Evolutionary conservation across 1,284 basidiomycete species (phyloP), one percentile per base, ranked within the genome.

Genomic region (Puccinia polysora): DNA sequence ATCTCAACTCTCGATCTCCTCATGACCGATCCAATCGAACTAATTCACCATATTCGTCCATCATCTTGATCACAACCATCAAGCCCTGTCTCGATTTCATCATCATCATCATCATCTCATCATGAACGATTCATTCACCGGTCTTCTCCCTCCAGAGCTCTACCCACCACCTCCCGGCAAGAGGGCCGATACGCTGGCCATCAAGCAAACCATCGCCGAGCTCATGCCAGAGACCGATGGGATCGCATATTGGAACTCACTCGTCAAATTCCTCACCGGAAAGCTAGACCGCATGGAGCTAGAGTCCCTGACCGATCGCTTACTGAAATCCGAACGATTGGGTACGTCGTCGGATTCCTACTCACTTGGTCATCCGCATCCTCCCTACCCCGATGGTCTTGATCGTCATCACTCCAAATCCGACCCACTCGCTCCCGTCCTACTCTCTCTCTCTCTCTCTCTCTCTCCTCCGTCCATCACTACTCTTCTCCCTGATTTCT

Each of bases 241-340:
- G 0, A 34, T 58, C 10, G 75, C 75, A 38, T 82, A 82, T 77
- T 82, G 81, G 81, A 64, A 75, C 34, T 77, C 78, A 1, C 76
- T 82, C 15, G 74, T 77, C 1, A 78, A 77, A 20, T 81, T 82
- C 73, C 74, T 80, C 74, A 78, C 76, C 8, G 81, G 79, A 8
- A 76, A 78, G 63, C 79, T 81, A 56, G 79, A 79, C 62, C 75
- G 81, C 1, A 65, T 72, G 5, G 81, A 82, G 73, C 80, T 82
- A 65, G 80, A 81, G 28, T 14, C 28, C 8, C 43, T 50, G 18
- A 30, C 52, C 14, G 30, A 28, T 47, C 28, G n/a, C 3, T 28
- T 68, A 43, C 34, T 59, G 18, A 59, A 56, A 23, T 43, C 65
- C 18, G 53, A 56, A 14, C 20, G 18, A 34, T 43, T 68, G 23